phyloP scores from a whole-genome alignment of 345 rosid species.

The Pistacia atlantica region DNA sequence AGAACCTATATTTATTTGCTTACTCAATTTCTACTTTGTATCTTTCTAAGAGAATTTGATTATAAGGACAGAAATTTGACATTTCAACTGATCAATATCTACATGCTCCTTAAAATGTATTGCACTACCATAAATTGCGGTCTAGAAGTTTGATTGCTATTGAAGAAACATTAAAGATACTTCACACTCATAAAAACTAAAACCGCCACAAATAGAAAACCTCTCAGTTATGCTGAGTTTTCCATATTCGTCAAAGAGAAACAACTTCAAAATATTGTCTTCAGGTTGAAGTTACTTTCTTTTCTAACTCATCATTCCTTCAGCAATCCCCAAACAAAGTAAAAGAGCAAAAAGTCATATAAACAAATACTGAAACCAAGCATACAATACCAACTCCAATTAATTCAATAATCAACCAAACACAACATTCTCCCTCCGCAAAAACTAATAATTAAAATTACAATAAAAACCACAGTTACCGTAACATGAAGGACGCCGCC shows the following conservation, averaged over 20 bases:
- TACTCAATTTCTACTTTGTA: background rate
- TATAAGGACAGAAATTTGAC: background rate
- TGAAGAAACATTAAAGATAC: background rate
- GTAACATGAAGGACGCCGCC: constrained; percentile 83
- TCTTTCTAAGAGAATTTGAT: background rate
- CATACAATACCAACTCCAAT: background rate
- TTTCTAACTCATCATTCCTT: background rate
- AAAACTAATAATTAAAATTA: background rate
- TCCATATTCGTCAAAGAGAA: background rate
- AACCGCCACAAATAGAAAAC: background rate
- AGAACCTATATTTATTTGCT: background rate
- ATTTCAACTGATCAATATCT: background rate
- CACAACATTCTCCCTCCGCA: background rate
- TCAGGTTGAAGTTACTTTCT: background rate
- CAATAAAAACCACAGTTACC: constrained; percentile 35
- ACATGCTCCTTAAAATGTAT: background rate
- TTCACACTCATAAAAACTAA: background rate
- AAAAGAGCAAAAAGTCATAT: background rate
- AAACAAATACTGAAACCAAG: background rate
- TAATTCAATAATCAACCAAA: background rate
- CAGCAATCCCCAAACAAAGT: background rate
- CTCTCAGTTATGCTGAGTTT: background rate
- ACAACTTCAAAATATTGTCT: background rate
- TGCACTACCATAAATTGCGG: no score
- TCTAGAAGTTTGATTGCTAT: background rate